Evolutionary conservation across 1,284 basidiomycete species (phyloP), one percentile per base, ranked within the genome.

Genomic region (Malassezia sp.): DNA sequence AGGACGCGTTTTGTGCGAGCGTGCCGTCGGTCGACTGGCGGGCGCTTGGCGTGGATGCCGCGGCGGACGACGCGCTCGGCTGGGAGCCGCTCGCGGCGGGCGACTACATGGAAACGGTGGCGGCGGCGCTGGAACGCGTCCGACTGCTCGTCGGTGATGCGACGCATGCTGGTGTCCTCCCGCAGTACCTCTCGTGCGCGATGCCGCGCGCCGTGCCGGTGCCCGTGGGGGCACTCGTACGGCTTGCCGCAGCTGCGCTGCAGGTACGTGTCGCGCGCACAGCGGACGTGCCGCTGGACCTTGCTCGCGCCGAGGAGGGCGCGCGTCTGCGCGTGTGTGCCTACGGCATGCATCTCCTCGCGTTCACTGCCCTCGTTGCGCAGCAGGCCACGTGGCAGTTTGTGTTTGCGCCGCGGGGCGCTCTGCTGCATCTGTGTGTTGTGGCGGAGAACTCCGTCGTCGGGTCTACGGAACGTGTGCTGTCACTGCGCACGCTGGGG

Each of bases 141-240:
- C 40, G 42, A 8, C 29, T 54, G n/a, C 34, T 62, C 1, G 38
- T 59, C 11, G 60, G 46, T 21, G 26, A 35, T 14, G 36, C 24
- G 5, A 27, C 32, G 21, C 33, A 42, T 3, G 11, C n/a, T n/a
- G 47, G 47, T 12, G 32, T 49, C 7, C 30, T 62, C 33, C 42
- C 38, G 15, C 29, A 39, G 12, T 54, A 53, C 18, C 47, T 62
- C 2, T 43, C 49, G 6, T 38, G 78, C 11, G 72, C 77, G 0
- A 78, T 76, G 2, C 71, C 75, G 32, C 78, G 85, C 14, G 79
- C 84, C 7, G 81, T 90, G 1, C 76, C 78, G 34, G 64, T 90
- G 2, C 84, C 87, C 0, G 63, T 85, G 11, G 84, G 84, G 5
- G 60, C 64, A 38, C 51, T 75, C 10, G 63, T 73, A 7, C 50